A percentile compares a stretch with the other conserved stretches of the same genome.
phyloP scores from a whole-genome alignment of 106 monocot species.

The Narthecium ossifragum region DNA sequence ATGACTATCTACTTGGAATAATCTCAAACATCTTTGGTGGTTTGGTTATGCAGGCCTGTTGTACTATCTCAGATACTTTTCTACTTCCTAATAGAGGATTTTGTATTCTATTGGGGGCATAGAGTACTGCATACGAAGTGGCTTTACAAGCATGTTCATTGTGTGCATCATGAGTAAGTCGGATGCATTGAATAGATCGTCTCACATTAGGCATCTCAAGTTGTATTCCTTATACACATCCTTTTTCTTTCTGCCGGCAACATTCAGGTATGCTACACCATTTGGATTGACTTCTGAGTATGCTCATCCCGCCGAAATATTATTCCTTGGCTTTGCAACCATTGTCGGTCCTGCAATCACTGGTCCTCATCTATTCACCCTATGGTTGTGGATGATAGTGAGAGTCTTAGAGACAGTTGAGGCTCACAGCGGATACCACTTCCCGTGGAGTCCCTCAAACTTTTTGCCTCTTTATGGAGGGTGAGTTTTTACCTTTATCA shows the following conservation, averaged over 20 bases:
- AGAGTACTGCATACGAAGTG: constrained; percentile 68
- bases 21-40: no score
- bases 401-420: constrained; percentile 95
- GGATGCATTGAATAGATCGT: no score
- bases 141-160: constrained; percentile 70
- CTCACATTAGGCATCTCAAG: no score
- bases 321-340: constrained; percentile 89
- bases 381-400: constrained; percentile 93
- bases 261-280: constrained; percentile 74
- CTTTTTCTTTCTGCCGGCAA: no score
- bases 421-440: constrained; percentile 88
- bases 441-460: constrained; percentile 92
- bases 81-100: constrained; percentile 71
- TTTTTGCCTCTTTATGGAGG: constrained; percentile 90
- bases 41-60: constrained; percentile 42
- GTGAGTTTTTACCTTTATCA: constrained; percentile 33
- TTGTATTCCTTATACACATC: no score
- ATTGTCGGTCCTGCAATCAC: constrained; percentile 84
- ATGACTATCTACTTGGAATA: no score
- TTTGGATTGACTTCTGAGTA: constrained; percentile 94
- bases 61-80: constrained; percentile 49
- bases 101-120: constrained; percentile 80
- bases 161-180: constrained; percentile 78
- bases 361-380: constrained; percentile 77
- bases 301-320: constrained; percentile 88